Evolutionary conservation across 2,329 filamentous ascomycete genomes (phyloP).

Genomic region (Aureobasidium pullulans): DNA sequence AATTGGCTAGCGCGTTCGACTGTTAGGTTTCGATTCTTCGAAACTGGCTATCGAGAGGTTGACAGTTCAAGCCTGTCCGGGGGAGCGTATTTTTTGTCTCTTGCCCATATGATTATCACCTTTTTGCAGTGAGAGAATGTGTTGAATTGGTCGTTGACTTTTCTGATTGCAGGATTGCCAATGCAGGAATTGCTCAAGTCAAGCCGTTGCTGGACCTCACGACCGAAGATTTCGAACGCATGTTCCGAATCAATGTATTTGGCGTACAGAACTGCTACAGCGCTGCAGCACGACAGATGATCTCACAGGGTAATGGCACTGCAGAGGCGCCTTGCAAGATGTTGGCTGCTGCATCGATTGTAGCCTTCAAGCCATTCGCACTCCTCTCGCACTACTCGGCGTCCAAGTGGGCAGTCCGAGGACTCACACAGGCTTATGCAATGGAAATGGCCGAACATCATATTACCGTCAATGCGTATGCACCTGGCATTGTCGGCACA

Average conservation of each 20-base stretch:
- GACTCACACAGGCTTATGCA: conserved; percentile 58
- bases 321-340: conserved; percentile 37
- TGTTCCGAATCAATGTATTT: conserved; percentile 59
- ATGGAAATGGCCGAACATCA: conserved; percentile 57
- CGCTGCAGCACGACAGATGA: conserved; percentile 57
- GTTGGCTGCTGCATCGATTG: conserved; percentile 43
- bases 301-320: conserved; percentile 48
- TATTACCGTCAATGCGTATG: conserved; percentile 62
- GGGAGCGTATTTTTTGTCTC: neutral
- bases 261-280: conserved; percentile 60
- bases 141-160: neutral
- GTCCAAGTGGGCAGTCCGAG: conserved; percentile 60
- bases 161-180: conserved; percentile 42
- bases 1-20: conserved; percentile 16
- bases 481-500: conserved; percentile 60
- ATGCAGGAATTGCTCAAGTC: conserved; percentile 55
- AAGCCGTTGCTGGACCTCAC: conserved; percentile 50
- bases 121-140: neutral
- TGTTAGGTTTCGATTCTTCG: conserved; percentile 8
- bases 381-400: conserved; percentile 57
- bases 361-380: conserved; percentile 53
- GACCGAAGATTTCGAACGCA: conserved; percentile 48
- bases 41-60: conserved; percentile 13
- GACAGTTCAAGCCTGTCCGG: conserved; percentile 14
- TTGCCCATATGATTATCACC: neutral